These are phyloP conservation scores for Musa beccarii DNA, from an alignment of 176 grass and related monocot species.

Conservation along the genomic window DNA sequence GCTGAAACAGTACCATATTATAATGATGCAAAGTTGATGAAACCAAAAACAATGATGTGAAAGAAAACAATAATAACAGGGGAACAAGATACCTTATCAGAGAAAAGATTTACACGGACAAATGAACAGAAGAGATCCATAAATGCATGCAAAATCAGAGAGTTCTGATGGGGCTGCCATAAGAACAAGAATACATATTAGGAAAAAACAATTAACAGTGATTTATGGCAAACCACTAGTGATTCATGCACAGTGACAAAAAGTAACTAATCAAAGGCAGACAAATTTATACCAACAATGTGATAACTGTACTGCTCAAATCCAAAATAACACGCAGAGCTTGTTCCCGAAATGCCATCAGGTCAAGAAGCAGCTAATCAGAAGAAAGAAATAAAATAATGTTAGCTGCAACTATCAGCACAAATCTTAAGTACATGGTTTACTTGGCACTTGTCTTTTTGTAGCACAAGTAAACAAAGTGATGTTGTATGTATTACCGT, in stretches of 20 bases:
- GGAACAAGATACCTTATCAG: conserved; percentile 61
- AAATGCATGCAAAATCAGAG: conserved; percentile 95
- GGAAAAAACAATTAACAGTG: not conserved
- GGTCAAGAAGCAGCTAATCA: conserved; percentile 80
- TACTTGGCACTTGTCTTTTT: not conserved
- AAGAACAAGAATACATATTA: conserved; percentile 9
- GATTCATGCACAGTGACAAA: not conserved
- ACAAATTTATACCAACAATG: conserved; percentile 60
- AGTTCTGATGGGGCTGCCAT: conserved; percentile 91
- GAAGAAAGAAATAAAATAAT: conserved; percentile 8
- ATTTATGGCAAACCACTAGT: not conserved
- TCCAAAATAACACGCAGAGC: conserved; percentile 87
- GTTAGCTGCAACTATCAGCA: conserved; percentile 5
- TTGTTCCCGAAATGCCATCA: conserved; percentile 98
- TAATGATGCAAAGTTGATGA: not conserved
- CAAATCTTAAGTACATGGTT: not conserved
- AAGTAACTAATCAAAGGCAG: not conserved
- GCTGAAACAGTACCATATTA: not conserved
- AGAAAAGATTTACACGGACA: conserved; percentile 91
- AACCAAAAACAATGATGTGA: not conserved
- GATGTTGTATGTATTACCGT: not conserved
- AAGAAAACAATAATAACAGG: conserved; percentile 17
- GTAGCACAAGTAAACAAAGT: not conserved
- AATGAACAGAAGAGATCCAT: conserved; percentile 98
- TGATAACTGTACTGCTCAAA: conserved; percentile 97